Evolutionary conservation across 768 basidiomycete genomes (phyloP), one percentile per base, ranked within the genome.

Genomic region (Sarcodon sp.): DNA sequence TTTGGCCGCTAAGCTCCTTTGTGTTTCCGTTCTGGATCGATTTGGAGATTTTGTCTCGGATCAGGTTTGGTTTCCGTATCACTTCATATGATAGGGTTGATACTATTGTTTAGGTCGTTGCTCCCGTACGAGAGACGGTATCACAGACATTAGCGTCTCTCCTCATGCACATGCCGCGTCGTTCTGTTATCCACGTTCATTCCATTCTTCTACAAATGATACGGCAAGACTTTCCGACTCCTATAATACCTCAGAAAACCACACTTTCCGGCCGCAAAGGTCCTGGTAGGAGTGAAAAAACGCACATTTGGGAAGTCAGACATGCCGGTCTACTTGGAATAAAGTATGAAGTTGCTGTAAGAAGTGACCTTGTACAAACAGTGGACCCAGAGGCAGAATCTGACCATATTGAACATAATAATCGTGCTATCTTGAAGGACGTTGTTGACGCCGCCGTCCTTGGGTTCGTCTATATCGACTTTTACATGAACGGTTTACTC

Each of bases 31-130:
- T 33, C 71, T 97, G 21, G 96, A 99, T 61, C 81, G 96, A n/a
- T 99, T 99, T 57, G 91, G 93, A 2, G 96, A 99, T 64, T 99
- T 93, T 59, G 81, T 96, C 34, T 87, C 91, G 0, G 96, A 99
- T 60, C 92, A 93, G 68, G 75, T 73, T 37, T 34, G 66, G 53
- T 32, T 32, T 18, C 27, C 33, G n/a, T 33, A 13, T 11, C n/a
- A 35, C 12, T 18, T 12, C 39, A 10, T 4, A 10, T 35, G 31
- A 7, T 1, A 9, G 2, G 27, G 33, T 6, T 8, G 32, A 3
- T 33, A 18, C 2, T 8, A 11, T 11, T 7, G 13, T 12, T 7
- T 41, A 78, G 72, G 92, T 97, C 37, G 79, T 98, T 9, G 96
- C 96, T 9, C 96, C 96, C 37, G 94, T 99, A 7, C 79, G 96